A percentile compares a stretch with the other conserved stretches of the same genome.
phyloP scores from a whole-genome alignment of 305 asterid species.

The Salvia sclarea region DNA sequence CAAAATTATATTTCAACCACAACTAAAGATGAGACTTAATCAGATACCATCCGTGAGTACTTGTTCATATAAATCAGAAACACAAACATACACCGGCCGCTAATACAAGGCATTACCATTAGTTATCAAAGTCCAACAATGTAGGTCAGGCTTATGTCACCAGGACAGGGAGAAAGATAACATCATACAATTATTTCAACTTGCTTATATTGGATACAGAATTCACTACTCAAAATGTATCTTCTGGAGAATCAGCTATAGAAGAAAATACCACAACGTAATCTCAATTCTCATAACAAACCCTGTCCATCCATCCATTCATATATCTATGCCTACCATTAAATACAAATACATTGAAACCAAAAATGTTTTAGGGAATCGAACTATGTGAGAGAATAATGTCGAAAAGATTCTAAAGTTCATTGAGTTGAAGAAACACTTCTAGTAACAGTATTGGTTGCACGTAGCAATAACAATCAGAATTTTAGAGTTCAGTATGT shows the following conservation, averaged over 20 bases:
- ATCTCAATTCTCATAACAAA: neutral
- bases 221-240: neutral
- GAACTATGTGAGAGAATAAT: neutral
- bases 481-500: too few species aligned
- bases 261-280: neutral
- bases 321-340: neutral
- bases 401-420: neutral
- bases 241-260: neutral
- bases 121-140: neutral
- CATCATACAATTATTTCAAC: neutral
- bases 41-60: neutral
- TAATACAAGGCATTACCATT: neutral
- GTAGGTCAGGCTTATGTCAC: neutral
- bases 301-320: neutral
- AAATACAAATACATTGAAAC: constrained; percentile 3
- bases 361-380: neutral
- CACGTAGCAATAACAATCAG: neutral
- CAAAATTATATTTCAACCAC: neutral
- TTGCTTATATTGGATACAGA: neutral
- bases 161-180: neutral
- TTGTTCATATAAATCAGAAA: neutral
- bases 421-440: neutral
- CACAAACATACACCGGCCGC: neutral
- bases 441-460: constrained; percentile 8
- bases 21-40: neutral